Evolutionary conservation across 768 basidiomycete species (phyloP), one percentile per base, ranked within the genome.

Genomic region (Boletus pseudo-olivaceus): DNA sequence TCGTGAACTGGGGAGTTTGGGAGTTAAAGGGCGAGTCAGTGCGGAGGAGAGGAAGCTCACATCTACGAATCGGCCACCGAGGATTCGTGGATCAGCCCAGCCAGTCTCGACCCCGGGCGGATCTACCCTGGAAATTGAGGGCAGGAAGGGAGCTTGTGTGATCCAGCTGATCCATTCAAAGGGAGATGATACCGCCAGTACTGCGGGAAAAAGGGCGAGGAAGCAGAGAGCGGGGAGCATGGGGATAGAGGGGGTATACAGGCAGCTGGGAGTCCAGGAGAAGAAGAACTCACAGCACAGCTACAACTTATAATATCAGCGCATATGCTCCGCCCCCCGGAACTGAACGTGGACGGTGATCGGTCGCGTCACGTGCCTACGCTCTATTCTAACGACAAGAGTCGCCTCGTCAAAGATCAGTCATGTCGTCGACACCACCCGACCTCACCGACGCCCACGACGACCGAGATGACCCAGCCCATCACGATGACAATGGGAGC

Each of bases 61-160:
- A 65, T 94, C 91, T 39, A 93, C 72, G 55, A 91, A 76, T 23
- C 78, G 78, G 5, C 91, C 91, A 17, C 91, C 91, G 48, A 81
- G 78, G 26, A 79, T 55, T 41, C 90, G 78, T 19, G 92, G 92
- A 69, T 94, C 91, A 46, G 74, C 58, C 79, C 79, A 83, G 33
- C 82, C 78, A 15, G 64, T 3, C 47, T 71, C 69, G 26, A 4
- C 11, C 61, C 43, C 64, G n/a, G 69, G 69, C 4, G 51, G 26
- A 1, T 53, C 56, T 14, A 58, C 19, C 6, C 11, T 20, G 46
- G 35, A 44, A 35, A 9, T 47, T 0, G 52, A 56, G 29, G 51
- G 53, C 5, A 32, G 7, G 11, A 60, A 48, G 20, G 56, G 48
- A 2, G 23, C 29, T 43, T 69, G 65, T 11, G 42, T 41, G 39